Base-by-base conservation (phyloP, 306 rosid genomes). In the Lupinus albus region DNA sequence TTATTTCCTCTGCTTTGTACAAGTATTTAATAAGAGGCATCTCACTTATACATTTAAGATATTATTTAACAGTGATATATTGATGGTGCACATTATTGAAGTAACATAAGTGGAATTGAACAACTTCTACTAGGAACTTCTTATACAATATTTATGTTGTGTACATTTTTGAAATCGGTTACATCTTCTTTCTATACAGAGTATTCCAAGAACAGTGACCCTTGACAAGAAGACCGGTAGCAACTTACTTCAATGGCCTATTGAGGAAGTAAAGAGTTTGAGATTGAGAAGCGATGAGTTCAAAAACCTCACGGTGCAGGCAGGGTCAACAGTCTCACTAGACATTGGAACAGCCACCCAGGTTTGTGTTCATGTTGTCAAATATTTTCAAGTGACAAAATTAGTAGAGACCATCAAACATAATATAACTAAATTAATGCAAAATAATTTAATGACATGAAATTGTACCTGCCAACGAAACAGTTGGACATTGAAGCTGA, bases 181-280 rank as follows among this genome's bases (percentile, higher is more conserved):
- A 1, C 39, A 9, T 39, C 48, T 52, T 61, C 16, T 17, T 72
- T 67, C 6, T 46, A 16, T 46, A 16, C 69, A 91, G 97, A 73
- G 91, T 39, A 76, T 91, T 73, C 97, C 97, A 25, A 88, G 97
- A 78, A 88, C 97, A 39, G 72, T 88, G 64, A 6, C 18, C 38
- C 78, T 86, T 33, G 96, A 91, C 36, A 73, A 39, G 61, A 91
- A 88, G 79, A 88, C 94, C 4, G 90, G 88, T 1, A 74, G 76
- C 73, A 80, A 84, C 64, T 80, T 91, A 75, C 82, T 91, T 33
- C 97, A 88, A 58, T 91, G 97, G 97, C 97, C 97, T 21, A 89
- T 91, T 59, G 81, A 58, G 49, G 96, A 91, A 80, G 69, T 73
- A 9, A 96, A 91, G 41, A 77, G 62, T 16, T 79, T 91, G 85